Evolutionary conservation across 768 basidiomycete genomes (phyloP), one percentile per base, ranked within the genome.

Genomic region (Chalciporus piperatus): DNA sequence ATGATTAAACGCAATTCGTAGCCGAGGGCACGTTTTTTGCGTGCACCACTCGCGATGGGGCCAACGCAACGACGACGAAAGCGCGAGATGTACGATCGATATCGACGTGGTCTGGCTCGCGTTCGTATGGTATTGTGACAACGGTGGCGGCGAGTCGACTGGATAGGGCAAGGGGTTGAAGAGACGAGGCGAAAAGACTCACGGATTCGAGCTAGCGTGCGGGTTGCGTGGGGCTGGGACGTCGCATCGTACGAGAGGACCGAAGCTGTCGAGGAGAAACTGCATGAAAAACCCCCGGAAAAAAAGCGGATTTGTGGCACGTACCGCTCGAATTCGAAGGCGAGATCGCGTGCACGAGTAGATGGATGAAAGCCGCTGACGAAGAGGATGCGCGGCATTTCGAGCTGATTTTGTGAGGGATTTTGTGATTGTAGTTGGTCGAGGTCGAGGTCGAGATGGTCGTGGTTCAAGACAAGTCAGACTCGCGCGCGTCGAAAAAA

Each of bases 181-280:
- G 59, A 22, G 48, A 62, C 56, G 37, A 20, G 6, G 9, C 30
- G 51, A 48, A 62, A 12, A 58, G 30, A 92, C 90, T 89, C 77
- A 92, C 90, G 90, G 89, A 62, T 88, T 89, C 38, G 85, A 78
- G 50, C 76, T 79, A 16, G 86, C 81, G 56, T 85, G 77, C 0
- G 85, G 83, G 70, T 89, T 88, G 57, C 89, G 83, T 2, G 90
- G 88, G 2, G 91, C 92, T 16, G 91, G 91, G 14, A 94, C 89
- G 65, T 94, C 92, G 72, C 92, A 94, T 53, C 91, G 87, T 54
- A 92, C 80, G 25, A 94, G 77, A 49, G 85, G 86, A 16, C 91
- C 91, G 59, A 77, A 93, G 50, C 90, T 92, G 64, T 13, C 20
- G 19, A n/a, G 41, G 45, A 44, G 8, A 0, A 41, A 41, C 9